phyloP scores from a whole-genome alignment of 768 basidiomycete species.

The Hygrocybe coccinea region DNA sequence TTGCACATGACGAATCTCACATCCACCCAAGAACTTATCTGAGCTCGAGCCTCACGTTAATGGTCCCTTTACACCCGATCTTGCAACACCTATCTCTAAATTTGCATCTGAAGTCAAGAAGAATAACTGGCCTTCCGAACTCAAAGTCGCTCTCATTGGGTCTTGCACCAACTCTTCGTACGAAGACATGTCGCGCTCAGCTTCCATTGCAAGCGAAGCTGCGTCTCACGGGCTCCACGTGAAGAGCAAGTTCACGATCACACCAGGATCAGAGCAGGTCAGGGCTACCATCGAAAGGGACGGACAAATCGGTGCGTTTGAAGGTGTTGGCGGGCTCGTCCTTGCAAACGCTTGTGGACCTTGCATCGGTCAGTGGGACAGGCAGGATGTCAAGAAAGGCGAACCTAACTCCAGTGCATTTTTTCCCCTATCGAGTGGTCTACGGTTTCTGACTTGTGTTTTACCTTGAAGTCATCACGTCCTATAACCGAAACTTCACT shows the following conservation, averaged over 20 bases:
- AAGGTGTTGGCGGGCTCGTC: constrained; percentile 84
- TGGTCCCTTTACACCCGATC: constrained; percentile 99
- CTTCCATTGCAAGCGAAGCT: constrained; percentile 89
- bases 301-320: constrained; percentile 84
- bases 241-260: constrained; percentile 96
- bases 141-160: constrained; percentile 96
- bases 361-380: constrained; percentile 99
- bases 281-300: constrained; percentile 97
- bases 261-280: constrained; percentile 97
- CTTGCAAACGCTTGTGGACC: constrained; percentile 99
- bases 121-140: constrained; percentile 94
- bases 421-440: neutral
- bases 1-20: neutral
- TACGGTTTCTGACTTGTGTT: neutral
- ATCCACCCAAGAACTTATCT: constrained; percentile 67
- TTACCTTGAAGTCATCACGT: constrained; percentile 76
- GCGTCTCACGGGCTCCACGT: constrained; percentile 76
- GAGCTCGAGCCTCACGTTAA: constrained; percentile 99
- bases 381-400: constrained; percentile 94
- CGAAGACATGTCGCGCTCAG: constrained; percentile 98
- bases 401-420: constrained; percentile 83
- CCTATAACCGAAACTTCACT: constrained; percentile 99
- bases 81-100: constrained; percentile 96
- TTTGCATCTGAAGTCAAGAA: constrained; percentile 87
- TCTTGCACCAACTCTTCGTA: constrained; percentile 99